Percentiles rank a stretch among this genome's conserved stretches.
Conservation (phyloP, 2,329 filamentous ascomycete genomes). For the Epichloe baconii region DNA sequence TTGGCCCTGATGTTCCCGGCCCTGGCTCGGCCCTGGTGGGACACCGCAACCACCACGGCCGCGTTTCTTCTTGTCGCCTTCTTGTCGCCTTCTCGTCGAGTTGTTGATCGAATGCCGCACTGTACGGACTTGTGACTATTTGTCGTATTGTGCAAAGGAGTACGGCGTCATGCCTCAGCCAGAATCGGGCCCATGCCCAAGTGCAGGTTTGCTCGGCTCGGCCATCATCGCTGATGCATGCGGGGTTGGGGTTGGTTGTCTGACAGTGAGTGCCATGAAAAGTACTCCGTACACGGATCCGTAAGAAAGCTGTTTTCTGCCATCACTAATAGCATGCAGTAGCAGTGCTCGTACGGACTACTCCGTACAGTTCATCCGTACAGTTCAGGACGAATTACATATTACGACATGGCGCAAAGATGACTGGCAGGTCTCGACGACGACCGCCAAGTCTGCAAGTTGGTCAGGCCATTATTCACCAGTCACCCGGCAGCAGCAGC, state of each 20-base stretch:
- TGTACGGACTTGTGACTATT: not conserved
- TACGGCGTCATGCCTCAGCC: not conserved
- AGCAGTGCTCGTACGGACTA: too few species aligned
- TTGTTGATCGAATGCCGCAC: not conserved
- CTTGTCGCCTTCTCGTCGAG: too few species aligned
- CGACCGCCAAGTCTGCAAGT: too few species aligned
- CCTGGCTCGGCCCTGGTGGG: not conserved
- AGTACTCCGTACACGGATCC: not conserved
- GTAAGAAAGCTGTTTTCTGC: not conserved
- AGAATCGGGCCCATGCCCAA: not conserved
- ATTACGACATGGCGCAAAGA: too few species aligned
- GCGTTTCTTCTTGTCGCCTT: not conserved
- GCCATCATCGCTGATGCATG: not conserved
- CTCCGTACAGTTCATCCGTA: too few species aligned
- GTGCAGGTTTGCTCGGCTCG: not conserved
- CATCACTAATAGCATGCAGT: too few species aligned
- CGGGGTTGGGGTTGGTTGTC: not conserved
- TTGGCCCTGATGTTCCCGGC: not conserved
- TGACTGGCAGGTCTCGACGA: too few species aligned
- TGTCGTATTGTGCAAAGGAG: not conserved
- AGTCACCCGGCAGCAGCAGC: too few species aligned
- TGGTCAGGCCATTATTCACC: too few species aligned
- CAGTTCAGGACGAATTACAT: too few species aligned
- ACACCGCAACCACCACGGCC: not conserved
- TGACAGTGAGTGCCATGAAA: not conserved